Percentiles rank a stretch among this genome's conserved stretches.
Evolutionary conservation across 768 basidiomycete genomes (phyloP).

Genomic region (Pholiota molesta): DNA sequence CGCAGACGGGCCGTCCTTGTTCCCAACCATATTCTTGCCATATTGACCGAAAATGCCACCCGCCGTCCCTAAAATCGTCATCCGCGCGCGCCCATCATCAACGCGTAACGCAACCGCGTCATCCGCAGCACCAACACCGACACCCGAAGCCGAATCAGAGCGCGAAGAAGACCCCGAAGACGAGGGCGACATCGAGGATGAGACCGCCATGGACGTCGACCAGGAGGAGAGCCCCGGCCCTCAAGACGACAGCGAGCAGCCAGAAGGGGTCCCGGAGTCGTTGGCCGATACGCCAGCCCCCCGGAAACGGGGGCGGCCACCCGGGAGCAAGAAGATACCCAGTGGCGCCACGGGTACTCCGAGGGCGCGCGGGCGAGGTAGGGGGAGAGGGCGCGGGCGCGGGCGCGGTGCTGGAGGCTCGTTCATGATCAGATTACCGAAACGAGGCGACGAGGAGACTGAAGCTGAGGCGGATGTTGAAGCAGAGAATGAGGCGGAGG

Average conservation of each 20-base stretch:
- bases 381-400: slow-evolving; percentile 39
- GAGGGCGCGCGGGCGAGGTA: slow-evolving; percentile 31
- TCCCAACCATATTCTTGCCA: not conserved
- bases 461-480: slow-evolving; percentile 21
- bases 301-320: slow-evolving; percentile 44
- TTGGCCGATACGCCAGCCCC: slow-evolving; percentile 33
- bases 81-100: slow-evolving; percentile 43
- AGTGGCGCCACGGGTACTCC: slow-evolving; percentile 21
- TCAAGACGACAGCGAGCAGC: slow-evolving; percentile 39
- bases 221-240: slow-evolving; percentile 36
- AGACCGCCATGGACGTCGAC: slow-evolving; percentile 40
- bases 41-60: not conserved
- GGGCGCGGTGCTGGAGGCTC: slow-evolving; percentile 22
- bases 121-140: slow-evolving; percentile 23
- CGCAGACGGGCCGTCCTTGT: not conserved
- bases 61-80: slow-evolving; percentile 51
- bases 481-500: slow-evolving; percentile 24
- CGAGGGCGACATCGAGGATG: slow-evolving; percentile 32
- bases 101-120: slow-evolving; percentile 22
- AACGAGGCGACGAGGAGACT: slow-evolving; percentile 37
- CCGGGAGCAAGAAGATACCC: slow-evolving; percentile 33
- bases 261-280: slow-evolving; percentile 31
- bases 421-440: slow-evolving; percentile 30
- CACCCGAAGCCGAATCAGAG: slow-evolving; percentile 28
- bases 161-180: slow-evolving; percentile 33